Base-by-base conservation (phyloP, 305 asterid species). In the Plantago coronopus region DNA sequence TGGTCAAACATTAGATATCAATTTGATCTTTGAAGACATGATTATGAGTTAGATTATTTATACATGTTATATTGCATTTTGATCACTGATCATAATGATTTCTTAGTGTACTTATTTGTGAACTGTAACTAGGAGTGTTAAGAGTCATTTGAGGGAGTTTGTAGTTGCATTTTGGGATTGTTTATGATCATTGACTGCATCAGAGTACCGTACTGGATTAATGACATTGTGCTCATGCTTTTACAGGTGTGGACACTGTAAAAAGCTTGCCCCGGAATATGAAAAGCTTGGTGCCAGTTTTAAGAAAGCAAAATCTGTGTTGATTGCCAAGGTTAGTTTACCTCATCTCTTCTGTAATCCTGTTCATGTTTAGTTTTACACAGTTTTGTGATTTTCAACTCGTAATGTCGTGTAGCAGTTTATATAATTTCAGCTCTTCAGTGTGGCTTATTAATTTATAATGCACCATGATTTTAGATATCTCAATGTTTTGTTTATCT, bases 231-330 rank as follows among this genome's bases (percentile, higher is more conserved):
- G 38, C 18, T n/a, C 0, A 0, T 53, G 25, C 21, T 23, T 64
- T 34, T 66, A 66, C 86, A 91, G 96, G 97, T 91, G 96, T 50
- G 95, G 97, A 29, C 97, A 91, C 79, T 88, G 96, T 75, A 91
- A 88, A 68, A 91, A 91, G 79, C 95, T 90, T 58, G 95, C 96
- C 55, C 97, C 97, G 0, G 96, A 91, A 68, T 91, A 82, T 59
- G 96, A 91, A 69, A 79, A 88, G 78, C 91, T 88, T 5, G 97
- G 85, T 46, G 87, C 86, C 23, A 91, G 89, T 75, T 91, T 91
- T 79, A 91, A 76, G 95, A 91, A 88, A 72, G 85, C 94, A 9
- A 91, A 88, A 78, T 88, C 96, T 55, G 81, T 86, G 68, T 66
- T 88, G 83, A 88, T 91, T n/a, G 98, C 76, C 66, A 91, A 91